Evolutionary conservation across 2,329 filamentous ascomycete genomes (phyloP).

Genomic region (Lasiodiplodia hormozganensis): DNA sequence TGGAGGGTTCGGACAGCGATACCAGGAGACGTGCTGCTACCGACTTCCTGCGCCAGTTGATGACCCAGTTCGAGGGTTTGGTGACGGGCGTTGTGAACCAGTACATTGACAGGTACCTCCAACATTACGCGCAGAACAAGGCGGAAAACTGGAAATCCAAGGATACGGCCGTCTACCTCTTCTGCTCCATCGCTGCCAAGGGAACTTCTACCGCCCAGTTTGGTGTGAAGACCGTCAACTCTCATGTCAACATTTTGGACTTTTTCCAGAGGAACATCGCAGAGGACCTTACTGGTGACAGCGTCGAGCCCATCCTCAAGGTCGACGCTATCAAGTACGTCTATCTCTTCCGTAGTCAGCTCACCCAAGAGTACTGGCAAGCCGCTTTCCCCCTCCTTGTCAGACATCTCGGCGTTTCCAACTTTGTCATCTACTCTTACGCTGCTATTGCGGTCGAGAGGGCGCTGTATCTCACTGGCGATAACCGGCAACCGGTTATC

Average conservation of each 20-base stretch:
- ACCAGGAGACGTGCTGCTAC: slow-evolving; percentile 91
- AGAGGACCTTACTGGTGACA: slow-evolving; percentile 77
- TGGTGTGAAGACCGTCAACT: slow-evolving; percentile 89
- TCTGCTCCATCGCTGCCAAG: slow-evolving; percentile 91
- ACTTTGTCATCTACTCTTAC: slow-evolving; percentile 98
- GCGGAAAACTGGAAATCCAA: slow-evolving; percentile 90
- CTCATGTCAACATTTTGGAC: slow-evolving; percentile 80
- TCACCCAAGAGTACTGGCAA: slow-evolving; percentile 91
- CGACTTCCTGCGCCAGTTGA: slow-evolving; percentile 88
- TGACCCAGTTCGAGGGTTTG: slow-evolving; percentile 83
- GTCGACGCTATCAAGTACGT: slow-evolving; percentile 98
- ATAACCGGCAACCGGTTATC: slow-evolving; percentile 78
- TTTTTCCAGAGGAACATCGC: slow-evolving; percentile 96
- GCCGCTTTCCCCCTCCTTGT: slow-evolving; percentile 88
- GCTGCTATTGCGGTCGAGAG: slow-evolving; percentile 96
- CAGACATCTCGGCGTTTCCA: slow-evolving; percentile 84
- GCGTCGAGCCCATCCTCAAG: slow-evolving; percentile 84
- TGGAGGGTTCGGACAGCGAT: slow-evolving; percentile 96
- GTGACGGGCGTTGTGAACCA: slow-evolving; percentile 87
- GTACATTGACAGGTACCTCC: slow-evolving; percentile 86
- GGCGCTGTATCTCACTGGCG: slow-evolving; percentile 82
- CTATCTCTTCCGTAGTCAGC: slow-evolving; percentile 93
- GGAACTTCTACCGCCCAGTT: slow-evolving; percentile 85
- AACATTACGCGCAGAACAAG: slow-evolving; percentile 72
- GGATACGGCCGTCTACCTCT: slow-evolving; percentile 97